Evolutionary conservation across 805 yeast species (phyloP).

Genomic region (Hanseniaspora occidentalis): DNA sequence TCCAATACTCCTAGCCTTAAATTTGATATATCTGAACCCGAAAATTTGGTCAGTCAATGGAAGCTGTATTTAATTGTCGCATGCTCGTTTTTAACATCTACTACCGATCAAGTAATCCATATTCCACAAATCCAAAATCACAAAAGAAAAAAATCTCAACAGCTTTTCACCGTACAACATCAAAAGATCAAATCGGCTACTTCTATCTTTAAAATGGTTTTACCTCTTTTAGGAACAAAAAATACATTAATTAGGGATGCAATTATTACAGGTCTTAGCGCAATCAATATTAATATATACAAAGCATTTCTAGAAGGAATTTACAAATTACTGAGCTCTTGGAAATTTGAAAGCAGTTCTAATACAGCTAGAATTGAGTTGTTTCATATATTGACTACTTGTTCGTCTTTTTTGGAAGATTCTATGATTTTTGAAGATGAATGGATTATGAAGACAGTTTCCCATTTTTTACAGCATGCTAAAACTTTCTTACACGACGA

Average conservation of each 20-base stretch:
- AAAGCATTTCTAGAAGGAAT: slow-evolving; percentile 67
- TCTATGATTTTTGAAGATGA: slow-evolving; percentile 46
- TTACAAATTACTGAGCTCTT: slow-evolving; percentile 42
- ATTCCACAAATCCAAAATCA: slow-evolving; percentile 45
- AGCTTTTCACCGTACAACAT: slow-evolving; percentile 70
- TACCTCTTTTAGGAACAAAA: slow-evolving; percentile 64
- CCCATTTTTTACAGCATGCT: slow-evolving; percentile 47
- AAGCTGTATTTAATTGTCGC: slow-evolving; percentile 80
- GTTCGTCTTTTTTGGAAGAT: slow-evolving; percentile 47
- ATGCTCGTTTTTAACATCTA: slow-evolving; percentile 80
- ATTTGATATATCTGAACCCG: slow-evolving; percentile 33
- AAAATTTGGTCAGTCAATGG: slow-evolving; percentile 74
- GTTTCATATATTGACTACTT: slow-evolving; percentile 61
- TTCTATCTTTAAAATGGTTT: slow-evolving; percentile 75
- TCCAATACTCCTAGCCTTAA: slow-evolving; percentile 21
- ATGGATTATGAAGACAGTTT: slow-evolving; percentile 52
- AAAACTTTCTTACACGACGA: slow-evolving; percentile 46
- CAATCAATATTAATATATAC: slow-evolving; percentile 82
- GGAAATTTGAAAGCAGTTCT: slow-evolving; percentile 36
- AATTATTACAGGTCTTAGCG: slow-evolving; percentile 76
- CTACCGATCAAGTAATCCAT: slow-evolving; percentile 71
- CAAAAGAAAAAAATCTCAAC: slow-evolving; percentile 66
- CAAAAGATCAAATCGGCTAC: slow-evolving; percentile 89
- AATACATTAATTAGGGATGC: slow-evolving; percentile 70
- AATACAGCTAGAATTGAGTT: slow-evolving; percentile 54